phyloP scores from a whole-genome alignment of 352 stramenopile species.

The Phytophthora ramorum region DNA sequence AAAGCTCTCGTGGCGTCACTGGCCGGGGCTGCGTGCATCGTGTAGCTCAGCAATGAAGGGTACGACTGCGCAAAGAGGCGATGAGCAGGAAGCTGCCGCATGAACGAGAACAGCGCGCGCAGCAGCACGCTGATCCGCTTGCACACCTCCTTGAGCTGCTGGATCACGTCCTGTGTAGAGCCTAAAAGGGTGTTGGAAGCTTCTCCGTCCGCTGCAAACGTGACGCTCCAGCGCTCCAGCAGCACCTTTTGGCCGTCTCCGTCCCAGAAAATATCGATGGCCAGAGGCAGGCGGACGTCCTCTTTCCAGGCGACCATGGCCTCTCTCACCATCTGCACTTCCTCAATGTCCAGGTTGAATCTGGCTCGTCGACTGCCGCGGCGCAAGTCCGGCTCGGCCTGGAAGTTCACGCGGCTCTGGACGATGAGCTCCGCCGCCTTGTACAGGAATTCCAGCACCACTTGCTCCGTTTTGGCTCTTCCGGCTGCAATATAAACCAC shows the following conservation, averaged over 20 bases:
- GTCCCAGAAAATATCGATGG: conserved; percentile 76
- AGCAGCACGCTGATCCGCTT: conserved; percentile 82
- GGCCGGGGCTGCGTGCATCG: conserved; percentile 48
- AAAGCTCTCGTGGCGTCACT: conserved; percentile 38
- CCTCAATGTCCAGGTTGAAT: conserved; percentile 90
- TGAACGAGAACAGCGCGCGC: conserved; percentile 77
- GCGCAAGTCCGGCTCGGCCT: conserved; percentile 52
- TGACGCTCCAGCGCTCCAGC: conserved; percentile 81
- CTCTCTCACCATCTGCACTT: conserved; percentile 70
- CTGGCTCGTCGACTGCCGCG: conserved; percentile 61
- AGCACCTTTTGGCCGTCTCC: conserved; percentile 57
- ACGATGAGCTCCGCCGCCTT: conserved; percentile 86
- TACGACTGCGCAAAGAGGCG: conserved; percentile 74
- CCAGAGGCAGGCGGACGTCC: conserved; percentile 72
- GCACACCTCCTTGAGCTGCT: conserved; percentile 82
- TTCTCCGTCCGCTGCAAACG: conserved; percentile 37
- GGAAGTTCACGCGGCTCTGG: conserved; percentile 80
- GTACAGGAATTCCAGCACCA: conserved; percentile 87
- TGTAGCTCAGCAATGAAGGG: conserved; percentile 67
- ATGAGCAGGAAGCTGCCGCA: conserved; percentile 76
- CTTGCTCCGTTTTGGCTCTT: conserved; percentile 81
- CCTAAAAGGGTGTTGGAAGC: conserved; percentile 13
- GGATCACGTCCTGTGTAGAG: conserved; percentile 72
- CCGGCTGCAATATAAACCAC: conserved; percentile 42
- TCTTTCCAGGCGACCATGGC: conserved; percentile 73